Evolutionary conservation across 2,329 filamentous ascomycete genomes (phyloP), one percentile per base, ranked within the genome.

Genomic region (Diaporthe destruens): DNA sequence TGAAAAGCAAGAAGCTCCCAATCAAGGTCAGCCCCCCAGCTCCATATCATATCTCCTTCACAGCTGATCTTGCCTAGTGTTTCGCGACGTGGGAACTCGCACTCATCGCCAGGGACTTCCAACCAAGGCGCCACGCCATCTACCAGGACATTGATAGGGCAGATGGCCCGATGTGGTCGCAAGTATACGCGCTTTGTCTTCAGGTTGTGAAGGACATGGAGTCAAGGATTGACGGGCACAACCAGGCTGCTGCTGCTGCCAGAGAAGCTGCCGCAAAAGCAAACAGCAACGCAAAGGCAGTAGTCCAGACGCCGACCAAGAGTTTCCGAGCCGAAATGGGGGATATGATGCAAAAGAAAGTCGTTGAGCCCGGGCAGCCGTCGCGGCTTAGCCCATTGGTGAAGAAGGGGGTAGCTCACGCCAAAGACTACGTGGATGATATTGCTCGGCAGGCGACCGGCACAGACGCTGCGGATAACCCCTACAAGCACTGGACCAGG

Each of bases 11-110:
- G 83, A 96, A 96, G 81, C 87, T 94, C 11, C 86, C 93, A 12
- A 90, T 94, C 74, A 91, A 90, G 82, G 92, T 93, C 83, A 77
- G 86, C 80, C 18, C 9, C 11, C 11, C 12, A 16, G 4, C 18
- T 16, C 12, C 55, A 44, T 14, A 1, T 7, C 25, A 18, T 39
- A 14, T 5, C n/a, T 6, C 18, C 11, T 3, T 23, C 14, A 23
- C 11, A 6, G 20, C 75, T 82, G 75, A 74, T 63, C 6, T 53
- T n/a, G 29, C 1, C 16, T 73, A 93, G 88, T 88, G 90, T 0
- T 97, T 97, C 80, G 95, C 96, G 20, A 93, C 97, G 81, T 98
- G 95, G 95, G 96, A 98, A 79, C 85, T 98, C 36, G 90, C 91
- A 39, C 87, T 94, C 71, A 97, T 98, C 76, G 91, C 93, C 49